Percentiles rank a stretch among this genome's conserved stretches.
Evolutionary conservation across 148 eudicot genomes (phyloP).

Genomic region (Hydrangea macrophylla): DNA sequence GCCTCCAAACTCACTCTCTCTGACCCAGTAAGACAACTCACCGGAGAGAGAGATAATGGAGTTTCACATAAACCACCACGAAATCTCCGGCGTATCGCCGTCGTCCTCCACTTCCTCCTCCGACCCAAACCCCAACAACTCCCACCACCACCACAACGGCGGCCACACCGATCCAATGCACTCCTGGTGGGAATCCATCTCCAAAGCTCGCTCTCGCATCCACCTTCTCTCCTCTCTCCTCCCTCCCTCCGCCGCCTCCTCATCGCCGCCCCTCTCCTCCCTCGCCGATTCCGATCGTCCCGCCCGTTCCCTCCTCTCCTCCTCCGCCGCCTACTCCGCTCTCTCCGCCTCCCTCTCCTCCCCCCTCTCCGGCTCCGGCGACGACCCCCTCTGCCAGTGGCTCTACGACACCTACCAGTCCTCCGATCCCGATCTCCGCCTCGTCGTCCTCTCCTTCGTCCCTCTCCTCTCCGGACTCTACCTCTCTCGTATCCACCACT

Average conservation of each 20-base stretch:
- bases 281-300: slow-evolving; percentile 86
- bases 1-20: too few relatives aligned
- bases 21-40: too few relatives aligned
- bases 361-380: slow-evolving; percentile 56
- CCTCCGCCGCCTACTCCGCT: slow-evolving; percentile 57
- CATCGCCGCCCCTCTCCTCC: slow-evolving; percentile 36
- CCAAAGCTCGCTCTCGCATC: slow-evolving; percentile 79
- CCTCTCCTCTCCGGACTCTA: slow-evolving; percentile 58
- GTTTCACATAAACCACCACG: slow-evolving; percentile 22
- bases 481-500: slow-evolving; percentile 49
- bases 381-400: slow-evolving; percentile 83
- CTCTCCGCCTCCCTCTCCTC: slow-evolving; percentile 49
- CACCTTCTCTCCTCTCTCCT: slow-evolving; percentile 61
- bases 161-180: slow-evolving; percentile 64
- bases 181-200: slow-evolving; percentile 88
- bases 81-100: slow-evolving; percentile 28
- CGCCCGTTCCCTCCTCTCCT: slow-evolving; percentile 75
- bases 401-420: slow-evolving; percentile 83
- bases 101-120: slow-evolving; percentile 40
- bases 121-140: slow-evolving; percentile 19
- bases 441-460: slow-evolving; percentile 63
- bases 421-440: slow-evolving; percentile 57
- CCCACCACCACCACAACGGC: slow-evolving; percentile 13
- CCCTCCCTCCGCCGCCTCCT: slow-evolving; percentile 23
- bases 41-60: too few relatives aligned